A percentile compares a stretch with the other conserved stretches of the same genome.
These are phyloP conservation scores for Colletotrichum gloeosporioides DNA, from an alignment of 2,329 filamentous ascomycete species.

Conservation along the genomic window DNA sequence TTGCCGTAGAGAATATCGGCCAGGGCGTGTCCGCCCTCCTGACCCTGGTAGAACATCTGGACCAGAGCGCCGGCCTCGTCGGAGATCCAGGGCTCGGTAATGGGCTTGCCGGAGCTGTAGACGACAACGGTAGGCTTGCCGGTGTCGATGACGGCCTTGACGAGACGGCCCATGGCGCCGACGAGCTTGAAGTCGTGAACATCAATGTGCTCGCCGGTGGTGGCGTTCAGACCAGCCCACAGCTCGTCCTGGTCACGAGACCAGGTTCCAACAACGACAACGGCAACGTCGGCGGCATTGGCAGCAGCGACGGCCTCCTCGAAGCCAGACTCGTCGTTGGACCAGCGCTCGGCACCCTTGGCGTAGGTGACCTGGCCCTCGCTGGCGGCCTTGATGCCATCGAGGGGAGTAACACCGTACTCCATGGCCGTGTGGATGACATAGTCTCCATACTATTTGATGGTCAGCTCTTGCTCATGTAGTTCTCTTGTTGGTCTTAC, in stretches of 20 bases:
- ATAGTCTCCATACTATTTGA: constrained; percentile 70
- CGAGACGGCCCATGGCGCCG: constrained; percentile 71
- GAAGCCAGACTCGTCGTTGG: constrained; percentile 71
- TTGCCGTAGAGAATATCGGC: constrained; percentile 71
- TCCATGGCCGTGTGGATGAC: constrained; percentile 70
- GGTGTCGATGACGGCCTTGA: constrained; percentile 70
- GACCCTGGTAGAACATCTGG: constrained; percentile 78
- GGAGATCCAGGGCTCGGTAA: constrained; percentile 77
- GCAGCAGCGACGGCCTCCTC: constrained; percentile 69
- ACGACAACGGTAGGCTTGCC: constrained; percentile 72
- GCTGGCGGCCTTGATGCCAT: constrained; percentile 68
- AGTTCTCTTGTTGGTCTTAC: constrained; percentile 41
- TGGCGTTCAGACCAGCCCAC: constrained; percentile 74
- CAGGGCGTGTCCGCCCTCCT: constrained; percentile 70
- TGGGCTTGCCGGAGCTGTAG: constrained; percentile 72
- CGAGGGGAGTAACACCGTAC: constrained; percentile 71
- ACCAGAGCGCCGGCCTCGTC: constrained; percentile 68
- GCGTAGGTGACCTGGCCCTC: constrained; percentile 69
- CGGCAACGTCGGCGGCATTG: constrained; percentile 70
- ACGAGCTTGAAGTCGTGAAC: constrained; percentile 68
- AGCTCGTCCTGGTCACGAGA: constrained; percentile 74
- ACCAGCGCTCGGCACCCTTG: constrained; percentile 76
- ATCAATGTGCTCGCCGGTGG: constrained; percentile 78
- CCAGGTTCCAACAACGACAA: constrained; percentile 80
- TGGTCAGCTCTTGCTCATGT: neutral